phyloP scores from a whole-genome alignment of 306 rosid genomes.

The Gleditsia sinensis region DNA sequence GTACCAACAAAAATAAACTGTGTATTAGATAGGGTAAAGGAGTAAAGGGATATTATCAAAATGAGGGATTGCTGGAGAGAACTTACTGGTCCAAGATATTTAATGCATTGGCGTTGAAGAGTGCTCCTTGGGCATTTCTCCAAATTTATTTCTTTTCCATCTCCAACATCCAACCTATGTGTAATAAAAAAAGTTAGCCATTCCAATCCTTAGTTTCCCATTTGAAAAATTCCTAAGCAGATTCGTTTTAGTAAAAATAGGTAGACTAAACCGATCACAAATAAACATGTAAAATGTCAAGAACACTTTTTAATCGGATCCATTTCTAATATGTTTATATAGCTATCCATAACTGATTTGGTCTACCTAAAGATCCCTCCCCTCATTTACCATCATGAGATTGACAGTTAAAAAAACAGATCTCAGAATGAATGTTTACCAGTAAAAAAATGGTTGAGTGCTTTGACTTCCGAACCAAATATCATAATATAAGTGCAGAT shows the following conservation, averaged over 20 bases:
- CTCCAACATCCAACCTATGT: slow-evolving; percentile 86
- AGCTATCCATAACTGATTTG: no score
- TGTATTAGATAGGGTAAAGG: background rate
- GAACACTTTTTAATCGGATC: no score
- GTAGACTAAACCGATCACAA: no score
- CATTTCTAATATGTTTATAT: no score
- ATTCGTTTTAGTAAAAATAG: no score
- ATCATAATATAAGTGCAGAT: slow-evolving; percentile 81
- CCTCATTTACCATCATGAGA: background rate
- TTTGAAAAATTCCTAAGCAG: no score
- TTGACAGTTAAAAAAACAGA: background rate
- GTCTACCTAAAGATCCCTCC: no score
- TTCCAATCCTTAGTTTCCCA: background rate
- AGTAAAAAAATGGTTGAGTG: slow-evolving; percentile 85
- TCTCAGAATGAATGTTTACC: slow-evolving; percentile 48
- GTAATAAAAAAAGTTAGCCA: slow-evolving; percentile 23
- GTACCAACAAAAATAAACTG: background rate
- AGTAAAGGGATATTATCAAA: background rate
- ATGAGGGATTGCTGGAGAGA: background rate
- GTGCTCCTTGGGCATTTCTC: slow-evolving; percentile 66
- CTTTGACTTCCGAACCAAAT: slow-evolving; percentile 83
- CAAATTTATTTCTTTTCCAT: slow-evolving; percentile 72
- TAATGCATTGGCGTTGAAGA: slow-evolving; percentile 79
- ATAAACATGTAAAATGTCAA: no score
- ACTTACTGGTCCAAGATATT: slow-evolving; percentile 89